A percentile compares a stretch with the other conserved stretches of the same genome.
Conservation (phyloP, 148 eudicot genomes). For the Vaccinium myrtillus region DNA sequence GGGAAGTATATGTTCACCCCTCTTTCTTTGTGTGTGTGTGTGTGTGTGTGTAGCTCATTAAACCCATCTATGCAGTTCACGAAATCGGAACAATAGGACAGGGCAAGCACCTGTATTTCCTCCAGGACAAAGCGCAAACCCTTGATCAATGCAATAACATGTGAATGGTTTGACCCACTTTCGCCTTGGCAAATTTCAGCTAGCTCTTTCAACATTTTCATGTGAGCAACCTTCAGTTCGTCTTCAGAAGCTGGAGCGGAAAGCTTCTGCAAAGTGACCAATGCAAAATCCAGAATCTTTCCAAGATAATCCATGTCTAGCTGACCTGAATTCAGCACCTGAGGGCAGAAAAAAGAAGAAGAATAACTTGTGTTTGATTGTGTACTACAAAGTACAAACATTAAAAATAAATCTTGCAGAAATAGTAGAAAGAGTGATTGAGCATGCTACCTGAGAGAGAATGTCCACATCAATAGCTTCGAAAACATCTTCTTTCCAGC, state of each 20-base stretch:
- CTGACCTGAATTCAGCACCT: slow-evolving; percentile 65
- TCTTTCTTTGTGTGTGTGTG: too few relatives aligned
- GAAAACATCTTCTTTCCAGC: slow-evolving; percentile 73
- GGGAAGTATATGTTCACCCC: background rate
- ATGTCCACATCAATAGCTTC: slow-evolving; percentile 73
- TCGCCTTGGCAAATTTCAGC: slow-evolving; percentile 48
- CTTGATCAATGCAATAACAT: slow-evolving; percentile 62
- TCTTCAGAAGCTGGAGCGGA: slow-evolving; percentile 84
- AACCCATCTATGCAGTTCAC: too few relatives aligned
- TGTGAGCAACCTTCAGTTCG: slow-evolving; percentile 61
- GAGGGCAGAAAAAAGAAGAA: background rate
- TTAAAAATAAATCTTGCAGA: background rate
- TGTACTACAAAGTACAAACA: too few relatives aligned
- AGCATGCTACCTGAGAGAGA: slow-evolving; percentile 59
- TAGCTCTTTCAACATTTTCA: slow-evolving; percentile 54
- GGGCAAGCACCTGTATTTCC: slow-evolving; percentile 68
- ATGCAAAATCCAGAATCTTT: slow-evolving; percentile 64
- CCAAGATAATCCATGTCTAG: slow-evolving; percentile 77
- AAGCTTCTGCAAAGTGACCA: slow-evolving; percentile 71
- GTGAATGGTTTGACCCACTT: slow-evolving; percentile 42
- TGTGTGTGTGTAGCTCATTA: too few relatives aligned
- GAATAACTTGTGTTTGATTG: background rate
- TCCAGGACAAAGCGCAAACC: slow-evolving; percentile 81
- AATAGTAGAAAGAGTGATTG: slow-evolving; percentile 3
- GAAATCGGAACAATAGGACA: background rate